These are phyloP conservation scores for Talaromyces sp. DNA, from an alignment of 2,329 filamentous ascomycete genomes.

Conservation along the genomic window DNA sequence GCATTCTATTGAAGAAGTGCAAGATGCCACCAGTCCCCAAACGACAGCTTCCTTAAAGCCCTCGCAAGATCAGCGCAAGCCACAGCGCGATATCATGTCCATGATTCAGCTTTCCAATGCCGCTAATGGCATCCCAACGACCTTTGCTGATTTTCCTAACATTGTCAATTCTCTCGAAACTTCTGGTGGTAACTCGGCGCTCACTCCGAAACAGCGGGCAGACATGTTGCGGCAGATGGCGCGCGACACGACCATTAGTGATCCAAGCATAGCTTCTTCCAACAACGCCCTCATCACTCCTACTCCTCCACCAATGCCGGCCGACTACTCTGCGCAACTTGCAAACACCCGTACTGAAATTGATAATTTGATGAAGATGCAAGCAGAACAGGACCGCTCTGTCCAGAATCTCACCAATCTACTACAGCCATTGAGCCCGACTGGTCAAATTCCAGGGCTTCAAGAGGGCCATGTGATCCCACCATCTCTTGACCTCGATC, in stretches of 20 bases:
- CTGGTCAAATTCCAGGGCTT: constrained; percentile 71
- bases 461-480: constrained; percentile 40
- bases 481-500: constrained; percentile 53
- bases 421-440: constrained; percentile 76
- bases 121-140: constrained; percentile 37
- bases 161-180: constrained; percentile 46
- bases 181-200: constrained; percentile 41
- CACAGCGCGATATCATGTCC: constrained; percentile 48
- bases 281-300: constrained; percentile 60
- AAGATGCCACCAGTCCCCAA: constrained; percentile 39
- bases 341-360: constrained; percentile 70
- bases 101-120: constrained; percentile 49
- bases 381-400: constrained; percentile 72
- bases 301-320: constrained; percentile 53
- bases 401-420: constrained; percentile 72
- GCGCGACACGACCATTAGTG: constrained; percentile 43
- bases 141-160: constrained; percentile 43
- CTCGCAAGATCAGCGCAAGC: constrained; percentile 24
- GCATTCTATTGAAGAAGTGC: constrained; percentile 45
- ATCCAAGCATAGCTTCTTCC: constrained; percentile 34
- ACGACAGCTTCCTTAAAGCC: constrained; percentile 23
- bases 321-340: constrained; percentile 49
- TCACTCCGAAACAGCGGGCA: constrained; percentile 46
- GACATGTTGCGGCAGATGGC: constrained; percentile 49
- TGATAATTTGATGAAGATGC: constrained; percentile 72